These are phyloP conservation scores for Didymella glomerata DNA, from an alignment of 2,329 filamentous ascomycete species.

Conservation along the genomic window DNA sequence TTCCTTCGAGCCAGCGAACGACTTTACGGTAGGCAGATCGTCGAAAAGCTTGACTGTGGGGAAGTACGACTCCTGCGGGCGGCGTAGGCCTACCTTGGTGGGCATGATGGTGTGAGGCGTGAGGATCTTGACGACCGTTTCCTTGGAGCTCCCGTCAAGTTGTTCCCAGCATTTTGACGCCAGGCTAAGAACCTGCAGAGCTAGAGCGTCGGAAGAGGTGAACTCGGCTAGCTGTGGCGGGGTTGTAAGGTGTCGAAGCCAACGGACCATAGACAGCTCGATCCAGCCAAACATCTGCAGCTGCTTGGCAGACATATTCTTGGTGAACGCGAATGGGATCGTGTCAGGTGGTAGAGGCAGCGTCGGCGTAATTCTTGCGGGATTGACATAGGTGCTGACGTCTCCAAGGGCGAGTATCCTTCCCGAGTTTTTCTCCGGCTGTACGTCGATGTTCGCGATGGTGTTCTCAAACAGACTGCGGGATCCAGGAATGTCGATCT, in stretches of 20 bases:
- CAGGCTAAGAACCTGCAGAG: slow-evolving; percentile 77
- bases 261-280: slow-evolving; percentile 82
- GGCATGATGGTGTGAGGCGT: slow-evolving; percentile 79
- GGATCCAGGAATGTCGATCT: slow-evolving; percentile 74
- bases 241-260: slow-evolving; percentile 78
- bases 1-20: slow-evolving; percentile 80
- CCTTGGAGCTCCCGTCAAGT: slow-evolving; percentile 72
- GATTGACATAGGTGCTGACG: slow-evolving; percentile 77
- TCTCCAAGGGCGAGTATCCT: slow-evolving; percentile 79
- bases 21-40: slow-evolving; percentile 83
- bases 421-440: slow-evolving; percentile 64
- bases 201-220: slow-evolving; percentile 75
- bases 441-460: slow-evolving; percentile 69
- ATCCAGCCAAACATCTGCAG: slow-evolving; percentile 86
- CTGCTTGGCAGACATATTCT: slow-evolving; percentile 69
- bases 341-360: slow-evolving; percentile 83
- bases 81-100: slow-evolving; percentile 88
- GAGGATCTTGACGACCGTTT: slow-evolving; percentile 70
- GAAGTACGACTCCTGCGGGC: slow-evolving; percentile 87
- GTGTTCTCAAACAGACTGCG: slow-evolving; percentile 79
- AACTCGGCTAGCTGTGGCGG: slow-evolving; percentile 68
- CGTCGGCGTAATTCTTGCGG: slow-evolving; percentile 80
- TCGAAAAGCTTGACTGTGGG: slow-evolving; percentile 93
- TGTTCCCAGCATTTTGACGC: slow-evolving; percentile 91
- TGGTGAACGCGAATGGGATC: slow-evolving; percentile 85